Percentiles rank a stretch among this genome's conserved stretches.
These are phyloP conservation scores for Dactylellina cionopaga DNA, from an alignment of 2,329 filamentous ascomycete genomes.

Conservation along the genomic window DNA sequence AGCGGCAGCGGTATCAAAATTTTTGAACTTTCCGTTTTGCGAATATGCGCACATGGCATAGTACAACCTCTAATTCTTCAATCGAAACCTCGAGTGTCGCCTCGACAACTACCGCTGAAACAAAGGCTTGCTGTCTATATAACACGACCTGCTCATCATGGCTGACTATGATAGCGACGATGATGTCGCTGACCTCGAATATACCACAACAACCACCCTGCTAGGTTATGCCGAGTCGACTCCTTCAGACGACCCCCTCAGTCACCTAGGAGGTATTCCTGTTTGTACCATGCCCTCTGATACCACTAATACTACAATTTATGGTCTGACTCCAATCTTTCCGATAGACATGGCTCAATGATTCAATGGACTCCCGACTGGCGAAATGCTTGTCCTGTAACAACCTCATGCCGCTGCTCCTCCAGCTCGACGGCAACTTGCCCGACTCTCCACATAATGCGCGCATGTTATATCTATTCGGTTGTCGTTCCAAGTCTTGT, in stretches of 20 bases:
- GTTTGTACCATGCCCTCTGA: slow-evolving; percentile 67
- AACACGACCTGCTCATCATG: slow-evolving; percentile 21
- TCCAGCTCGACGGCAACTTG: slow-evolving; percentile 91
- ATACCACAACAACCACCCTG: slow-evolving; percentile 69
- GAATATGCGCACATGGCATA: background rate
- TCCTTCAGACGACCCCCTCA: slow-evolving; percentile 80
- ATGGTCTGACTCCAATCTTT: background rate
- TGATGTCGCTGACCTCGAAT: slow-evolving; percentile 45
- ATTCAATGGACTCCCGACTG: slow-evolving; percentile 78
- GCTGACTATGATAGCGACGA: slow-evolving; percentile 50
- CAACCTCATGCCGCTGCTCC: slow-evolving; percentile 80
- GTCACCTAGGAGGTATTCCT: slow-evolving; percentile 84
- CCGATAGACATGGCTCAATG: slow-evolving; percentile 81
- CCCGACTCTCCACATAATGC: slow-evolving; percentile 86
- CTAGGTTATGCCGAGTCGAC: slow-evolving; percentile 83
- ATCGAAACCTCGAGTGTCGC: background rate
- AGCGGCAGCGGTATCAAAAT: slow-evolving; percentile 45
- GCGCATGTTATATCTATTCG: slow-evolving; percentile 85
- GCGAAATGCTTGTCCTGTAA: slow-evolving; percentile 90
- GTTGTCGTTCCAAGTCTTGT: slow-evolving; percentile 80
- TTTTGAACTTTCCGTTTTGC: slow-evolving; percentile 24
- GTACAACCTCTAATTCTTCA: background rate
- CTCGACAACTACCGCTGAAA: background rate
- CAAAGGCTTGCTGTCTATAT: too few species aligned
- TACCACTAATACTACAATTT: background rate